Conservation (phyloP, 345 rosid species). For the Pseudoturritis turrita region DNA sequence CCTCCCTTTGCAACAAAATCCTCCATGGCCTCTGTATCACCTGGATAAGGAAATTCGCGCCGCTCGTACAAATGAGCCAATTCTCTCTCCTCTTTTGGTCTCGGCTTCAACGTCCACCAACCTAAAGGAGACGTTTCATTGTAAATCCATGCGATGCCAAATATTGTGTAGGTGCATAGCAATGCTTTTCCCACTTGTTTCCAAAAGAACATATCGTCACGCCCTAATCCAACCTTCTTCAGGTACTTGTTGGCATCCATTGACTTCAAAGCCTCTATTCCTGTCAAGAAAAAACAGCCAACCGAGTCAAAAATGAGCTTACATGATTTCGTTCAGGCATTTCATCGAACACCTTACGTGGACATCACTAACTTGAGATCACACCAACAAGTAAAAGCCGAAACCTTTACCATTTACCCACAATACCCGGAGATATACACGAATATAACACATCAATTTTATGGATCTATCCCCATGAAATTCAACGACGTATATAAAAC, state of each 20-base stretch:
- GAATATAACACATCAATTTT: neutral
- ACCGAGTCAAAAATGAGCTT: neutral
- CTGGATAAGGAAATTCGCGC: conserved; percentile 81
- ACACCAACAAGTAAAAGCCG: neutral
- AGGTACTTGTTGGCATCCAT: conserved; percentile 48
- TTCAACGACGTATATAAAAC: neutral
- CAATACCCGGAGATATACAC: neutral
- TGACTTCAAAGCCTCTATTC: conserved; percentile 50
- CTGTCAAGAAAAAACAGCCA: conserved; percentile 26
- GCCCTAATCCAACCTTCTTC: conserved; percentile 67
- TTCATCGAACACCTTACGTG: conserved; percentile 29
- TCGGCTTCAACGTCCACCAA: conserved; percentile 90
- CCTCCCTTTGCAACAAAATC: conserved; percentile 81
- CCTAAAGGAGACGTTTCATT: conserved; percentile 84
- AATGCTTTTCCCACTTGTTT: conserved; percentile 80
- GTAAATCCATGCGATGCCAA: conserved; percentile 67
- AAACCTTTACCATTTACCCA: neutral
- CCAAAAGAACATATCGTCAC: conserved; percentile 66
- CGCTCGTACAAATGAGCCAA: conserved; percentile 76
- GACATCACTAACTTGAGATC: neutral
- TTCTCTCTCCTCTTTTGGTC: conserved; percentile 76
- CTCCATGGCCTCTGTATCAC: conserved; percentile 82
- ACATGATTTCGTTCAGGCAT: neutral
- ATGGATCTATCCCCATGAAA: neutral
- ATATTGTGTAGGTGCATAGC: conserved; percentile 63